phyloP scores from a whole-genome alignment of 2,329 filamentous ascomycete species.

The Lecanicillium sp. region DNA sequence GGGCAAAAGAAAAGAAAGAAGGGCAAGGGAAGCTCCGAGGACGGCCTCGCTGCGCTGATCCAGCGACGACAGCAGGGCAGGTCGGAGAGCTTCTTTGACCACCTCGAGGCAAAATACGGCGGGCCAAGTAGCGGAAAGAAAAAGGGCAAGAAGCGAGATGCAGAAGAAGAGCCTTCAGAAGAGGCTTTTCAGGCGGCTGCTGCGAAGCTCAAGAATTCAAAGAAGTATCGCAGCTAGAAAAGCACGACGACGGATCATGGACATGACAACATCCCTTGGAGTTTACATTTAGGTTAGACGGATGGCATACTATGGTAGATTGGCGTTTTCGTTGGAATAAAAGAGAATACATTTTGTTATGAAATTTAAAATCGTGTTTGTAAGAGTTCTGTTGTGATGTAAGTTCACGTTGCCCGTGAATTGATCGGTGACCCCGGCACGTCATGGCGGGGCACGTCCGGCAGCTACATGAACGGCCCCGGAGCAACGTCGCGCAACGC shows the following conservation, averaged over 20 bases:
- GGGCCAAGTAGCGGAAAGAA: slow-evolving; percentile 14
- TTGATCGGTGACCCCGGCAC: no score
- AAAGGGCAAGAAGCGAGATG: slow-evolving; percentile 35
- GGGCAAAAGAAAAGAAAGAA: slow-evolving; percentile 39
- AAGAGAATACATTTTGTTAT: not conserved
- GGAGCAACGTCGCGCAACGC: slow-evolving; percentile 19
- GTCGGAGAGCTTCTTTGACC: slow-evolving; percentile 55
- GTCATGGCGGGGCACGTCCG: no score
- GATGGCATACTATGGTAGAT: not conserved
- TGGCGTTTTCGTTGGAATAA: not conserved
- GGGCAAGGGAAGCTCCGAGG: slow-evolving; percentile 35
- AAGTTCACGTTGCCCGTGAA: no score
- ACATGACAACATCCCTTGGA: no score
- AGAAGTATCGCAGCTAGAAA: slow-evolving; percentile 8
- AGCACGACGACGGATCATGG: not conserved
- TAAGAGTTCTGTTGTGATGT: no score
- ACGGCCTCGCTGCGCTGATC: slow-evolving; percentile 64
- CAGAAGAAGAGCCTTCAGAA: slow-evolving; percentile 57
- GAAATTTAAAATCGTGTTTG: not conserved
- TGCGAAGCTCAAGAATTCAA: slow-evolving; percentile 34
- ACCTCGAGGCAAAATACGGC: slow-evolving; percentile 69
- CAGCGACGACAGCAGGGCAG: slow-evolving; percentile 59
- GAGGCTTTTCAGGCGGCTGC: slow-evolving; percentile 53
- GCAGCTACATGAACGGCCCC: no score
- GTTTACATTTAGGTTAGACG: no score